Base-by-base conservation (phyloP, 148 eudicot species). In the Chenopodium formosanum region DNA sequence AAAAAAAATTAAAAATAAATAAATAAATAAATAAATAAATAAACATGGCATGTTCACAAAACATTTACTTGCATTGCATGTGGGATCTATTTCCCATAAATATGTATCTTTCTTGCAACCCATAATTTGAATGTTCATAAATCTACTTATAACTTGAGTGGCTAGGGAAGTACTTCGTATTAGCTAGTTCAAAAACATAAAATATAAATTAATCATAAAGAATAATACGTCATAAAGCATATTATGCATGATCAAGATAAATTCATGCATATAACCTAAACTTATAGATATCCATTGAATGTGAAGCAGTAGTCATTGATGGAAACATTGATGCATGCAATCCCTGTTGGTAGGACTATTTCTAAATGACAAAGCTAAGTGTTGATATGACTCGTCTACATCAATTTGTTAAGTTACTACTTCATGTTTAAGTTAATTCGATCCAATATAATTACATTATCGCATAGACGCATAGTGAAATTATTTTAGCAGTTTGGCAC, bases 21-120 rank as follows among this genome's bases (percentile, higher is more conserved):
- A 68, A 32, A 22, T 32, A 73, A 73, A 31, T 31, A 2, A 2
- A 31, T 1, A 31, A 2, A 31, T 23, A 65, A 68, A 32, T 14
- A 62, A 78, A 66, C 85, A 78, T 65, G 69, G 44, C 81, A 83
- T 65, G 85, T 83, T 83, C 74, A 70, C 29, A 60, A 77, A 77
- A 82, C 29, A 2, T 9, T 40, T 56, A 63, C 65, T 40, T 78
- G 62, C 69, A 29, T 76, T 70, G 56, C 72, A 77, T 83, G 31
- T 78, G 25, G 62, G 73, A 34, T 52, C 62, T 23, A 50, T 25
- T 44, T 70, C 48, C 74, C 75, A 71, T 23, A 70, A 56, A 79
- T 68, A 50, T 52, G 63, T 44, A 52, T 56, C 48, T 60, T 14
- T 73, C 32, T 47, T 53, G 23, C 63, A 44, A 31, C 58, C 79